Conservation (phyloP, 495 filamentous ascomycete species). For the Terfezia claveryi region DNA sequence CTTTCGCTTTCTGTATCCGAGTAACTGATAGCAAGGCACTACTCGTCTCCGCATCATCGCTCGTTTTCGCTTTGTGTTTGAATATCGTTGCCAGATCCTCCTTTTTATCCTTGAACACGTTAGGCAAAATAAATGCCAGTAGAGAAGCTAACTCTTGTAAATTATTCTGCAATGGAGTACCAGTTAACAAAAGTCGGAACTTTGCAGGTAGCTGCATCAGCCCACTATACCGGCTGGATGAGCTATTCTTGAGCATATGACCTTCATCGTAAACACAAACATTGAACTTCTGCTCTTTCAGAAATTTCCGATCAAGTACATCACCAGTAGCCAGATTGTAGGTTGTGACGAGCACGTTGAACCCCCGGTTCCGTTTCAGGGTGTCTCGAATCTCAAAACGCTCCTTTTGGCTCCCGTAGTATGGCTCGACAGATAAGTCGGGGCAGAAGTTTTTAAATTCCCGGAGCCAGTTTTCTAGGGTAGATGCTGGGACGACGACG, state of each 20-base stretch:
- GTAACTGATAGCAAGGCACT: constrained; percentile 62
- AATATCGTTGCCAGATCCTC: constrained; percentile 66
- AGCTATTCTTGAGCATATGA: constrained; percentile 70
- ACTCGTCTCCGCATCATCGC: constrained; percentile 42
- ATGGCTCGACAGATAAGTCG: constrained; percentile 47
- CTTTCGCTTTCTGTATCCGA: constrained; percentile 62
- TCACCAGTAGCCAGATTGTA: constrained; percentile 52
- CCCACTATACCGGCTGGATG: constrained; percentile 56
- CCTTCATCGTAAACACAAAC: constrained; percentile 79
- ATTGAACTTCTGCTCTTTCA: constrained; percentile 36
- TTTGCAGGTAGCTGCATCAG: constrained; percentile 53
- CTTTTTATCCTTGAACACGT: constrained; percentile 48
- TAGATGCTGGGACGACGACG: constrained; percentile 76
- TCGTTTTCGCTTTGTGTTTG: constrained; percentile 68
- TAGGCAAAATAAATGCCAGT: constrained; percentile 74
- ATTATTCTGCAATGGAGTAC: constrained; percentile 91
- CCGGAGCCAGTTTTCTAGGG: constrained; percentile 80
- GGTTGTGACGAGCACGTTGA: constrained; percentile 80
- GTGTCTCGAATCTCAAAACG: constrained; percentile 41
- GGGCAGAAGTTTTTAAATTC: constrained; percentile 84
- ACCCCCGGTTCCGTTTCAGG: constrained; percentile 37
- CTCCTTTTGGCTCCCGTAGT: constrained; percentile 48
- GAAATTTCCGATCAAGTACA: constrained; percentile 44
- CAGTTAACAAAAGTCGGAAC: constrained; percentile 72
- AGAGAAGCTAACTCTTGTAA: constrained; percentile 74